Evolutionary conservation across 352 stramenopile genomes (phyloP).

Genomic region (Pythium rishiriense): DNA sequence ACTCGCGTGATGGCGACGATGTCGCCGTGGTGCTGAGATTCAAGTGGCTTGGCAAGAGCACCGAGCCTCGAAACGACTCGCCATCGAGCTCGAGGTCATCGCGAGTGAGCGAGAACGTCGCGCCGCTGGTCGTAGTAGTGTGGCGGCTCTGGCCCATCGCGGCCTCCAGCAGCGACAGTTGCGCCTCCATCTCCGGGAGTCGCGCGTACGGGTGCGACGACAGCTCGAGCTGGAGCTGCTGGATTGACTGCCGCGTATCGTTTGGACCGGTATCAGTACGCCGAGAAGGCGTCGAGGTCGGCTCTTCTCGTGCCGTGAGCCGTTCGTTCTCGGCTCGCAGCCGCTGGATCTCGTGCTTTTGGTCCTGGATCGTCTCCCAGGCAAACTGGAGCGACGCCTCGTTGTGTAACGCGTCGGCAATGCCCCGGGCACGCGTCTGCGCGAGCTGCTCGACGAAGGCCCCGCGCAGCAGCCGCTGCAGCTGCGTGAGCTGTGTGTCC

Average conservation of each 20-base stretch:
- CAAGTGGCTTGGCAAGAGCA: constrained; percentile 24
- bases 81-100: constrained; percentile 33
- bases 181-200: constrained; percentile 51
- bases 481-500: constrained; percentile 50
- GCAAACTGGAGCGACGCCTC: constrained; percentile 74
- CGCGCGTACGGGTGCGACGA: constrained; percentile 57
- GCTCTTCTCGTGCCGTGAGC: constrained; percentile 10
- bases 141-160: constrained; percentile 7
- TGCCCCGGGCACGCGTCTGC: constrained; percentile 11
- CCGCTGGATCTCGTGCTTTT: constrained; percentile 68
- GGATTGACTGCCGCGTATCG: constrained; percentile 36
- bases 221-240: constrained; percentile 52
- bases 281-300: neutral
- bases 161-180: constrained; percentile 51
- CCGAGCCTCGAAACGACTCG: constrained; percentile 15
- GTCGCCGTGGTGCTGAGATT: neutral
- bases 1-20: constrained; percentile 8
- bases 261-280: neutral
- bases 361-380: constrained; percentile 73
- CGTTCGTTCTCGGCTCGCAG: constrained; percentile 57
- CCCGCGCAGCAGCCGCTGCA: constrained; percentile 48
- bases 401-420: constrained; percentile 33
- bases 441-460: constrained; percentile 55
- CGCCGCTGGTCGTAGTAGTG: constrained; percentile 22
- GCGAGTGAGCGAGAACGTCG: constrained; percentile 46